A percentile compares a stretch with the other conserved stretches of the same genome.
phyloP scores from a whole-genome alignment of 2,329 filamentous ascomycete genomes.

The Bimuria novae-zelandiae region DNA sequence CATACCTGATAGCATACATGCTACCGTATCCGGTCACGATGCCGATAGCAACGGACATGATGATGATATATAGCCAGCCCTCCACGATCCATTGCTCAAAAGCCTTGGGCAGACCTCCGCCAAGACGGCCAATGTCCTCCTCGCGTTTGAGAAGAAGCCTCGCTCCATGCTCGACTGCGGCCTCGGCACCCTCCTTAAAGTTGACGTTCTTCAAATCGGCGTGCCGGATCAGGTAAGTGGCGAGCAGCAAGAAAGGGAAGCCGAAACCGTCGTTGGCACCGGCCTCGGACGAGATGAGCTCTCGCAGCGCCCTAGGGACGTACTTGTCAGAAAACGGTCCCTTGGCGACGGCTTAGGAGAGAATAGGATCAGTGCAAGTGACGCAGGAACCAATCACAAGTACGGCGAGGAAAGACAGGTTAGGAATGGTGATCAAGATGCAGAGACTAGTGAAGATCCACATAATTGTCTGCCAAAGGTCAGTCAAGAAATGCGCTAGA shows the following conservation, averaged over 20 bases:
- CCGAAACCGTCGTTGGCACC: constrained; percentile 67
- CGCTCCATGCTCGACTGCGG: not conserved
- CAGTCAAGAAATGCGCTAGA: not conserved
- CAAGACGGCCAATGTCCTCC: constrained; percentile 55
- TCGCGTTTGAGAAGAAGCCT: constrained; percentile 21
- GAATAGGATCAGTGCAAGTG: constrained; percentile 65
- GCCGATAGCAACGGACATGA: constrained; percentile 60
- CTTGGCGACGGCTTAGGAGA: constrained; percentile 66
- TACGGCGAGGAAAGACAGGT: constrained; percentile 54
- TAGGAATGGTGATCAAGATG: constrained; percentile 60
- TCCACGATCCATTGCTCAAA: constrained; percentile 64
- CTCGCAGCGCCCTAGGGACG: constrained; percentile 60
- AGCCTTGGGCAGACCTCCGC: constrained; percentile 57
- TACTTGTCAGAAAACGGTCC: constrained; percentile 66
- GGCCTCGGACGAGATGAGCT: constrained; percentile 66
- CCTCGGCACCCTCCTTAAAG: constrained; percentile 23
- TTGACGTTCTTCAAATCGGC: constrained; percentile 44
- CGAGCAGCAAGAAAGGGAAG: constrained; percentile 63
- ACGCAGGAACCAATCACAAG: constrained; percentile 65
- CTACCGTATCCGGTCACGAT: constrained; percentile 55
- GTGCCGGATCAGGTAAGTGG: constrained; percentile 61
- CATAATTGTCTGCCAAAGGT: constrained; percentile 53
- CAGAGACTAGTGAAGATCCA: constrained; percentile 64
- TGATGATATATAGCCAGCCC: constrained; percentile 63
- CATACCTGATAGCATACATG: constrained; percentile 53